A percentile compares a stretch with the other conserved stretches of the same genome.
Evolutionary conservation across 441 rosid genomes (phyloP).

Genomic region (Capsella rubella): DNA sequence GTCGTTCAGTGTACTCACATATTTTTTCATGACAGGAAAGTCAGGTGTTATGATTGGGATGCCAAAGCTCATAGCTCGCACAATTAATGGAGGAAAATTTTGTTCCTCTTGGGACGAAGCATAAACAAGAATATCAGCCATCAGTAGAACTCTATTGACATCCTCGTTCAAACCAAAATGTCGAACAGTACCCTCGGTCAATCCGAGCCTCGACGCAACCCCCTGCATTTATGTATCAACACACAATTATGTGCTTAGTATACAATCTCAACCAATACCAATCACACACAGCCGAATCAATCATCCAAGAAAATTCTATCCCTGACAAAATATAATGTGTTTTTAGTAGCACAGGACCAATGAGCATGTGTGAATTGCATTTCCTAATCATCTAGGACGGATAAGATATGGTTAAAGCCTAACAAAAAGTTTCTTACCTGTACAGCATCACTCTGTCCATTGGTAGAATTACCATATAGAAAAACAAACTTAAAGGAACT

Average conservation of each 20-base stretch:
- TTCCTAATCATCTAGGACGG: conserved; percentile 16
- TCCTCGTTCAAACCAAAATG: conserved; percentile 83
- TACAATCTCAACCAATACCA: conserved; percentile 37
- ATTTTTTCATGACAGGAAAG: conserved; percentile 77
- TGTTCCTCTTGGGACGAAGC: conserved; percentile 97
- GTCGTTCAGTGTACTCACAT: conserved; percentile 57
- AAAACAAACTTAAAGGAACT: conserved; percentile 79
- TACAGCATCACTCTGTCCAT: conserved; percentile 67
- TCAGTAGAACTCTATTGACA: conserved; percentile 69
- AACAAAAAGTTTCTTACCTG: conserved; percentile 63
- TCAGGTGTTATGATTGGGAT: conserved; percentile 83
- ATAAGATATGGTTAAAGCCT: conserved; percentile 15
- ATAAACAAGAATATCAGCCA: conserved; percentile 93
- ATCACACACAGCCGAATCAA: conserved; percentile 11
- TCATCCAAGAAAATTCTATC: conserved; percentile 8
- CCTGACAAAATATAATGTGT: conserved; percentile 3
- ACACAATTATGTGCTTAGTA: conserved; percentile 17
- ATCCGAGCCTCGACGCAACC: conserved; percentile 81
- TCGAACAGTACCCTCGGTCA: conserved; percentile 67
- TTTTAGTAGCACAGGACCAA: conserved; percentile 33
- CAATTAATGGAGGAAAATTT: conserved; percentile 81
- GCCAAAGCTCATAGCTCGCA: conserved; percentile 94
- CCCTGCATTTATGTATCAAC: conserved; percentile 58
- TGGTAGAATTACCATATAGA: conserved; percentile 85
- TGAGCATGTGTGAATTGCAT: conserved; percentile 15